These are phyloP conservation scores for Tolypocladium ovalisporum DNA, from an alignment of 2,329 filamentous ascomycete genomes.

Conservation along the genomic window DNA sequence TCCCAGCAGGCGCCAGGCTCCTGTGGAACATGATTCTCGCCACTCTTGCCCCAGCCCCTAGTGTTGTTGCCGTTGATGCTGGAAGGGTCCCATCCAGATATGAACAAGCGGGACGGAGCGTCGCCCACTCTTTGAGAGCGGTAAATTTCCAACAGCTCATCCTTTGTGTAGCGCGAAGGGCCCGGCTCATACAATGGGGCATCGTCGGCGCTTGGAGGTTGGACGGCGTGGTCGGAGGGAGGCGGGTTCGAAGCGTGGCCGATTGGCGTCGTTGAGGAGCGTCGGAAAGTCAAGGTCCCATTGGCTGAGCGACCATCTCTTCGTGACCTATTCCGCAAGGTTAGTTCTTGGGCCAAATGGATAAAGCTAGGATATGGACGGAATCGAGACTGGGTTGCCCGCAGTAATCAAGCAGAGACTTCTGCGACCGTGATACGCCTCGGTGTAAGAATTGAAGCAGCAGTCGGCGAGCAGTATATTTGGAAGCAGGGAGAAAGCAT, in stretches of 20 bases:
- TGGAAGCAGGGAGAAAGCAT: not conserved
- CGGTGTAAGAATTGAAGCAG: not conserved
- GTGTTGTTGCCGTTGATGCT: slow-evolving; percentile 52
- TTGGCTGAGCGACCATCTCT: slow-evolving; percentile 47
- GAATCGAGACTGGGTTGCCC: not conserved
- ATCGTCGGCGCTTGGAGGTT: slow-evolving; percentile 22
- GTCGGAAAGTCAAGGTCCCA: slow-evolving; percentile 54
- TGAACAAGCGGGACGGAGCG: slow-evolving; percentile 54
- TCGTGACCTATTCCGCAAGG: slow-evolving; percentile 35
- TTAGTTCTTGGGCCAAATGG: not conserved
- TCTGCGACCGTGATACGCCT: not conserved
- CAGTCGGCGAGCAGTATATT: slow-evolving; percentile 5
- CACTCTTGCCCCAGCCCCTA: slow-evolving; percentile 66
- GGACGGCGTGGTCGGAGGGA: slow-evolving; percentile 26
- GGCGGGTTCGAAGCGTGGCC: slow-evolving; percentile 27
- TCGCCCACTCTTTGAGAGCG: slow-evolving; percentile 37
- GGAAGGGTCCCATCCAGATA: slow-evolving; percentile 69
- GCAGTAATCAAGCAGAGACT: not conserved
- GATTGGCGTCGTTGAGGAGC: slow-evolving; percentile 48
- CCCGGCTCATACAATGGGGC: slow-evolving; percentile 20
- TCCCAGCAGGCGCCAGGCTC: slow-evolving; percentile 95
- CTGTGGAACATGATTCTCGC: slow-evolving; percentile 61
- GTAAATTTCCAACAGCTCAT: slow-evolving; percentile 68
- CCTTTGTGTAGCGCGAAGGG: slow-evolving; percentile 61
- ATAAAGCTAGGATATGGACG: not conserved